Percentiles rank a stretch among this genome's conserved stretches.
Conservation (phyloP, 2,329 filamentous ascomycete genomes). For the Fusarium sp. region DNA sequence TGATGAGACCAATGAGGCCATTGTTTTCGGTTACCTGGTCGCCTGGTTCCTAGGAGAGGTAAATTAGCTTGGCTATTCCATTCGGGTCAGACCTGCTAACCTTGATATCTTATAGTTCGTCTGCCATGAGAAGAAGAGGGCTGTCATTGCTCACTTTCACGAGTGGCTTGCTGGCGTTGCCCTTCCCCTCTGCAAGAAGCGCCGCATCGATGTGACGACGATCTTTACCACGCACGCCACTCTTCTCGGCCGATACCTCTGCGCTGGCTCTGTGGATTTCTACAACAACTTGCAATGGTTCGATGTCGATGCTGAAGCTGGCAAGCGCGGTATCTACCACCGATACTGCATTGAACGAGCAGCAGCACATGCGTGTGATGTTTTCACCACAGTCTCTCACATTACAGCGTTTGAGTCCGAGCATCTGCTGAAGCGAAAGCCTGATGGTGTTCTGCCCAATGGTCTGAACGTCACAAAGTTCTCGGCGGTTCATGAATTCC, state of each 20-base stretch:
- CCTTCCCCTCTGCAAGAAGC: constrained; percentile 88
- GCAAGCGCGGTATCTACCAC: constrained; percentile 98
- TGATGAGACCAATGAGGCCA: constrained; percentile 95
- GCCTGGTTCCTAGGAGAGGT: constrained; percentile 99
- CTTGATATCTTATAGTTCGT: constrained; percentile 71
- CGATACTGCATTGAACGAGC: constrained; percentile 97
- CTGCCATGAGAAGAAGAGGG: constrained; percentile 87
- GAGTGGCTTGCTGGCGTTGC: constrained; percentile 98
- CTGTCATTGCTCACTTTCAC: constrained; percentile 97
- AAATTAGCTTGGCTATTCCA: constrained; percentile 41
- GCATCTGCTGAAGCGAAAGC: constrained; percentile 95
- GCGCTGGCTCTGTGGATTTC: constrained; percentile 96
- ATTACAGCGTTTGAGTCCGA: constrained; percentile 99
- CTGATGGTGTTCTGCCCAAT: constrained; percentile 94
- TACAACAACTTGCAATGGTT: constrained; percentile 99
- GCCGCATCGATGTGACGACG: constrained; percentile 94
- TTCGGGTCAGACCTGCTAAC: constrained; percentile 20
- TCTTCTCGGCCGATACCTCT: constrained; percentile 92
- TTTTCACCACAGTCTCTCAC: constrained; percentile 98
- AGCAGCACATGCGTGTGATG: constrained; percentile 89
- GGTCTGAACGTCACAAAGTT: constrained; percentile 97
- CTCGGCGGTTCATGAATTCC: constrained; percentile 97
- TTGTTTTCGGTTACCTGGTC: constrained; percentile 96
- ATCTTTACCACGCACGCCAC: constrained; percentile 99
- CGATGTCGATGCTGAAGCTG: constrained; percentile 94